These are phyloP conservation scores for Fusarium haematococcum DNA, from an alignment of 2,329 filamentous ascomycete species.

Conservation along the genomic window DNA sequence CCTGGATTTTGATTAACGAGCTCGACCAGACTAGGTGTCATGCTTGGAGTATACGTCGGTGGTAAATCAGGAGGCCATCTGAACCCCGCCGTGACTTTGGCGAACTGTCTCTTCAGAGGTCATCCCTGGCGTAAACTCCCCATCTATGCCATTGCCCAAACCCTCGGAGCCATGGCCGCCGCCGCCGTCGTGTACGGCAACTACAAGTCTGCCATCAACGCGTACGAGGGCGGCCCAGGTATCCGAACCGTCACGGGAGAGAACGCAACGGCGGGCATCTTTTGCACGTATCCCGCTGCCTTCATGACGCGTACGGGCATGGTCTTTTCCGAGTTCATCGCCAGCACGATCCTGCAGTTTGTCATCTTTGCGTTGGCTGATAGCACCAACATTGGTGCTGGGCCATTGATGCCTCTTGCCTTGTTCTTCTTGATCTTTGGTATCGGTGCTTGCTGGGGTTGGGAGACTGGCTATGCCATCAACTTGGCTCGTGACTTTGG, in stretches of 20 bases:
- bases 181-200: slow-evolving; percentile 71
- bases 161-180: slow-evolving; percentile 74
- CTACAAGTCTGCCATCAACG: slow-evolving; percentile 73
- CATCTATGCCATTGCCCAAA: slow-evolving; percentile 73
- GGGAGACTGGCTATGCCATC: slow-evolving; percentile 82
- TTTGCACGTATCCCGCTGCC: slow-evolving; percentile 76
- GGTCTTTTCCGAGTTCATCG: slow-evolving; percentile 80
- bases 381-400: slow-evolving; percentile 66
- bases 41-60: slow-evolving; percentile 76
- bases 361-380: slow-evolving; percentile 78
- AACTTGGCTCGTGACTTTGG: slow-evolving; percentile 80
- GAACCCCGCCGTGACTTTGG: slow-evolving; percentile 77
- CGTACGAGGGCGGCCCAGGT: slow-evolving; percentile 69
- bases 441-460: slow-evolving; percentile 78
- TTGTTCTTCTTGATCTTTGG: slow-evolving; percentile 81
- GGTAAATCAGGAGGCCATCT: slow-evolving; percentile 76
- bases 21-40: slow-evolving; percentile 67
- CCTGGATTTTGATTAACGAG: neutral
- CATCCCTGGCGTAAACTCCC: slow-evolving; percentile 78
- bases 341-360: slow-evolving; percentile 76
- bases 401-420: slow-evolving; percentile 66
- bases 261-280: slow-evolving; percentile 76
- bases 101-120: slow-evolving; percentile 75
- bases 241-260: slow-evolving; percentile 70
- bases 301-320: slow-evolving; percentile 75